Base-by-base conservation (phyloP, 1,139 yeast species). In the Saccharomyces hybrid region DNA sequence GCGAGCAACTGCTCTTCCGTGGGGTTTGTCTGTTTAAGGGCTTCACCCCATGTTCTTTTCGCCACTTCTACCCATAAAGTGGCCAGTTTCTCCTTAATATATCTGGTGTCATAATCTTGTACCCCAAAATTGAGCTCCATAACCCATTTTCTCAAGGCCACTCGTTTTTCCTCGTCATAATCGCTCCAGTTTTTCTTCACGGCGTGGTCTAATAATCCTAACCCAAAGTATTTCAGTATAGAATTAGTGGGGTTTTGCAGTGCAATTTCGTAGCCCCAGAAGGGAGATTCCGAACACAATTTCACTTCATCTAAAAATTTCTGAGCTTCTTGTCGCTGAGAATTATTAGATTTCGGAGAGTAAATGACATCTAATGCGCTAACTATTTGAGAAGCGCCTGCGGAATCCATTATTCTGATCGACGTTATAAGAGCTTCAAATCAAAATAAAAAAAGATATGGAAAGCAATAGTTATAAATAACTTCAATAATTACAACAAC, bases 11-110 rank as follows among this genome's bases (percentile, higher is more conserved):
- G 83, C 52, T 77, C 75, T 27, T 75, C 75, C 51, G 64, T 55
- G 50, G 72, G 64, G 8, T 64, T 60, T n/a, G 65, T 66, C 25
- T 68, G 72, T 54, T 70, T 70, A 26, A 74, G 59, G 47, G 71
- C 79, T 50, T 78, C 75, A 8, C 98, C 98, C 99, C 99, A 95
- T 44, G 83, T 79, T 54, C 96, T 78, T 67, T 95, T 93, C n/a
- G 97, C 96, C 11, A 93, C 77, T 47, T 90, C 86, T 0, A 88
- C 97, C 97, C 98, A 91, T 26, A 93, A 72, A 61, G 82, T 84
- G 4, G 98, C 96, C 51, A 91, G 69, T 70, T 95, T 95, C 66
- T 91, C 98, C 65, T 86, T 88, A 55, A 95, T 77, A 63, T 85
- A 95, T 70, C 90, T 93, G 9, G 98, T 97, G 68, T 93, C 97